Base-by-base conservation (phyloP, 495 filamentous ascomycete species). In the Aspergillus cristatus region DNA sequence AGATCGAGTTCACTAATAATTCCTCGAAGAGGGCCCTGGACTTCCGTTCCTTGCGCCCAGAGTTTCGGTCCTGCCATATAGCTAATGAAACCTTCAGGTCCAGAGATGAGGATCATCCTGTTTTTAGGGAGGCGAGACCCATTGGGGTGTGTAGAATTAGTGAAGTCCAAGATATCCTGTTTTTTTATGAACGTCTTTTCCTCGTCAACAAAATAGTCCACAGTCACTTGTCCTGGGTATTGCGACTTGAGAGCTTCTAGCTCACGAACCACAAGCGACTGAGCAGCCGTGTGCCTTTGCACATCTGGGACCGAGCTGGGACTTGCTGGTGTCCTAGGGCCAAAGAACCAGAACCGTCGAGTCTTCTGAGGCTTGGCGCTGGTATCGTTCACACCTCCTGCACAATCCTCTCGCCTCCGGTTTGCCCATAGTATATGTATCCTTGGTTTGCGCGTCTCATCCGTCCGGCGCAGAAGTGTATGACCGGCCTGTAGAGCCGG, bases 61-160 rank as follows among this genome's bases (percentile, higher is more conserved):
- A 68, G 53, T 59, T 93, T 94, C 3, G 75, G 69, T 4, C 90
- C 90, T 6, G 83, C 84, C 62, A 82, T 82, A 46, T 79, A 72
- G 17, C 67, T 70, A 32, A 96, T 72, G 62, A 97, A 98, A 12
- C 91, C 89, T 29, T 91, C 85, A 0, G 91, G 89, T 0, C 91
- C 91, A 2, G 86, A 89, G 3, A 97, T 67, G 34, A 94, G 61
- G 18, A 96, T 63, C 30, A 93, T 45, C 40, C 77, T 83, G 42
- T 58, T 71, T 4, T 63, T 55, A 8, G 20, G 8, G n/a, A n/a
- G n/a, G 7, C 26, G 13, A 15, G 40, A 37, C 12, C 32, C 38
- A 28, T 43, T 46, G 42, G 41, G 35, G 8, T 18, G 14, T 24
- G 44, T 30, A 29, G 57, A 54, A 13, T 54, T 48, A 28, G 44